Base-by-base conservation (phyloP, 306 rosid genomes). In the Betula pendula region DNA sequence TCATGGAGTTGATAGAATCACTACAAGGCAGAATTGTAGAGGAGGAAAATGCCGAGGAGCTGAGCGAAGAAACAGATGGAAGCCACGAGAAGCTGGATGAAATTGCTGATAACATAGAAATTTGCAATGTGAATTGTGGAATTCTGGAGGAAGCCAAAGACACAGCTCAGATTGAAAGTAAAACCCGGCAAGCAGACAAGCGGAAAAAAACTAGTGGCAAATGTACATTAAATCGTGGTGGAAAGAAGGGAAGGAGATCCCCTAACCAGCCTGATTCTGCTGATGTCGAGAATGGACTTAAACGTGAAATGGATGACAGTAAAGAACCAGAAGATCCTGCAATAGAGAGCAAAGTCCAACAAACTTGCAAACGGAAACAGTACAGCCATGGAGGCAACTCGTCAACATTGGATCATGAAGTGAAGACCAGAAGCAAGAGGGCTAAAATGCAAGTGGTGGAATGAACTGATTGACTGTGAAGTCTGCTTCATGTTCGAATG, bases 1-100 rank as follows among this genome's bases (percentile, higher is more conserved):
- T 91, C 77, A 75, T 76, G 89, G 81, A 74, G 49, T 60, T 83
- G 16, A 90, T 94, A 3, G 97, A 89, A 72, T 40, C 90, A 20
- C 81, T 92, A 20, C 84, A 86, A 78, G 47, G 72, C 10, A 72
- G 83, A 79, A 82, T 77, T 49, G 81, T 75, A 60, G 85, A 87
- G 77, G 44, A 51, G 13, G 35, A 56, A 56, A 56, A 24, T 56
- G 77, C 80, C 8, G 85, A 25, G n/a, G 90, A 86, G 29, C 45
- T 55, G 33, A 48, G 69, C 65, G 80, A 74, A 19, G 70, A 31
- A 16, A 33, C 47, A 17, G 45, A 63, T 35, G 24, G 4, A 45
- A 63, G 11, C 45, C 45, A 16, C 17, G 69, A 17, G 69, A 35
- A 31, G 69, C 45, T 35, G 22, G 43, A 63, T 8, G 45, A 20